phyloP scores from a whole-genome alignment of 768 basidiomycete genomes.

The Mycena venus region DNA sequence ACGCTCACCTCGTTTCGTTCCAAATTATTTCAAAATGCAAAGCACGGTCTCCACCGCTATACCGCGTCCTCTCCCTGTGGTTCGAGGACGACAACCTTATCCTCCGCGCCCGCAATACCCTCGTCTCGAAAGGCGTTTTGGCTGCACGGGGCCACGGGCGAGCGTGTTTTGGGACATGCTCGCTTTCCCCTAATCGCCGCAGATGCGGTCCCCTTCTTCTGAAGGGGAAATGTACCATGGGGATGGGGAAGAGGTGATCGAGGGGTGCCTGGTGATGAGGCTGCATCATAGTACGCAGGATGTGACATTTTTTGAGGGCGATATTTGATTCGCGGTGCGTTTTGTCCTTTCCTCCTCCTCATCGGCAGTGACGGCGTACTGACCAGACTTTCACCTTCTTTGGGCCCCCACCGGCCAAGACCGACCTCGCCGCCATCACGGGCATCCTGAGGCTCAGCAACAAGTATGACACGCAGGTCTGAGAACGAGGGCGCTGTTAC shows the following conservation, averaged over 20 bases:
- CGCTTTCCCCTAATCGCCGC: not conserved
- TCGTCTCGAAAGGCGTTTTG: not conserved
- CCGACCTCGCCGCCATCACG: not conserved
- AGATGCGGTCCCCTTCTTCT: not conserved
- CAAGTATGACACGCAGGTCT: conserved; percentile 30
- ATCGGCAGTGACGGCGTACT: not conserved
- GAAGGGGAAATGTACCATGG: not conserved
- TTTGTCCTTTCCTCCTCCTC: no score
- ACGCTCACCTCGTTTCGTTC: no score
- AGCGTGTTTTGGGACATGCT: not conserved
- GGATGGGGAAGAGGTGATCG: not conserved
- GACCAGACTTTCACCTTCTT: not conserved
- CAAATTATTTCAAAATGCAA: no score
- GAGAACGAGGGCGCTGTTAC: conserved; percentile 14
- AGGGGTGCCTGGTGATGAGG: not conserved
- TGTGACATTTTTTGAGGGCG: not conserved
- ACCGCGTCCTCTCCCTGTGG: not conserved
- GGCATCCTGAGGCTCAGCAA: conserved; percentile 26
- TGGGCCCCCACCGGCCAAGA: not conserved
- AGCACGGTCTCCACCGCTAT: not conserved
- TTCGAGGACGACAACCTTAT: not conserved
- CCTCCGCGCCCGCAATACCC: not conserved
- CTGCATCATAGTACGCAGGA: not conserved
- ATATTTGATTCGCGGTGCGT: conserved; percentile 1
- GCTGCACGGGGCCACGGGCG: not conserved